Evolutionary conservation across 805 yeast genomes (phyloP).

Genomic region (Metschnikowia amazonensis): DNA sequence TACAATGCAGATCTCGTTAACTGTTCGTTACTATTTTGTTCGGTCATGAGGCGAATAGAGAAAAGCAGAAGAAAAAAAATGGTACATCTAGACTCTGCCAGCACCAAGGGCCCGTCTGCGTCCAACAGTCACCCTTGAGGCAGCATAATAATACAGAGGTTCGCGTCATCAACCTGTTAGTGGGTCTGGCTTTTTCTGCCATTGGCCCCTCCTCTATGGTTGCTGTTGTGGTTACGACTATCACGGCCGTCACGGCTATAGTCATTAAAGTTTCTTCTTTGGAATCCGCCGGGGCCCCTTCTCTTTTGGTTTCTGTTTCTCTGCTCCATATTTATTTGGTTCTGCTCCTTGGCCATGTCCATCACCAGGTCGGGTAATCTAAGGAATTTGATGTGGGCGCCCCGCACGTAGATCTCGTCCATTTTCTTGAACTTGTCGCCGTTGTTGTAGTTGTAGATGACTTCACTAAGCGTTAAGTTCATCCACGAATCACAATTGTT

Average conservation of each 20-base stretch:
- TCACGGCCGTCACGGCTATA: slow-evolving; percentile 16
- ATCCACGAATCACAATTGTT: slow-evolving; percentile 91
- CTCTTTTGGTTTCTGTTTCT: slow-evolving; percentile 44
- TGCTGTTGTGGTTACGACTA: slow-evolving; percentile 9
- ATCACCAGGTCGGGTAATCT: slow-evolving; percentile 73
- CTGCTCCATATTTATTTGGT: slow-evolving; percentile 47
- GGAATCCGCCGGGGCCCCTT: slow-evolving; percentile 35
- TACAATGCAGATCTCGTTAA: slow-evolving; percentile 1
- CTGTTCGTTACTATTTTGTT: slow-evolving; percentile 4
- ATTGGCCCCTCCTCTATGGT: slow-evolving; percentile 11
- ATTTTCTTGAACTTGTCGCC: slow-evolving; percentile 62
- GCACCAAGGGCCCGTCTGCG: neutral
- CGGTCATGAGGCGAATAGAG: slow-evolving; percentile 4
- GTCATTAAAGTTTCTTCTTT: slow-evolving; percentile 23
- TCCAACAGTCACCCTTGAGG: neutral
- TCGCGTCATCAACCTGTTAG: slow-evolving; percentile 3
- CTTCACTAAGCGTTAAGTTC: slow-evolving; percentile 84
- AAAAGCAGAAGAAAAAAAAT: slow-evolving; percentile 2
- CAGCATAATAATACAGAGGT: slow-evolving; percentile 5
- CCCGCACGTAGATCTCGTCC: slow-evolving; percentile 77
- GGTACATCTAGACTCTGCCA: slow-evolving; percentile 3
- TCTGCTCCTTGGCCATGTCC: slow-evolving; percentile 70
- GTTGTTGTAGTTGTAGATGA: slow-evolving; percentile 57
- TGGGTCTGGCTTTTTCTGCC: slow-evolving; percentile 14
- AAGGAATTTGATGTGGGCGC: slow-evolving; percentile 75